phyloP scores from a whole-genome alignment of 2,329 filamentous ascomycete species.

The Aspergillus sp. region DNA sequence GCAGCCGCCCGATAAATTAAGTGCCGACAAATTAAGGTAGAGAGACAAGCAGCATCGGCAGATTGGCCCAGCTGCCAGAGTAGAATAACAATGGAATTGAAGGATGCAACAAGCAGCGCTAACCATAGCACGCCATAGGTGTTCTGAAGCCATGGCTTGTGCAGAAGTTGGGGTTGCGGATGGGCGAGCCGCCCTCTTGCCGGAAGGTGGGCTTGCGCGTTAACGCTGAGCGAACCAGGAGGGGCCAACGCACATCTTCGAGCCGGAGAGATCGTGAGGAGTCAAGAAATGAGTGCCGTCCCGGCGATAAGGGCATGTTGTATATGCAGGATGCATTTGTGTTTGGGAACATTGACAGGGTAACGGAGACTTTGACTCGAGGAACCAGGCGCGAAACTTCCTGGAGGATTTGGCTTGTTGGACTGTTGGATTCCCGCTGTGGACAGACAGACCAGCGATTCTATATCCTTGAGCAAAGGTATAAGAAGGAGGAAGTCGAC shows the following conservation, averaged over 20 bases:
- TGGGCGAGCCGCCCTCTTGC: constrained; percentile 22
- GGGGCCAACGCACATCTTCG: not conserved
- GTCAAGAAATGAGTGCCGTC: constrained; percentile 5
- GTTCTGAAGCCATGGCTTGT: not conserved
- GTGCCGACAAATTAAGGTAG: not conserved
- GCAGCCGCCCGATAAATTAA: constrained; percentile 15
- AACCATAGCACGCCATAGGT: constrained; percentile 4
- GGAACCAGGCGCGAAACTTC: not conserved
- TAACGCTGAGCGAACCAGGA: constrained; percentile 22
- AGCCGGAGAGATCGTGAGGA: constrained; percentile 8
- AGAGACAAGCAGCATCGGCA: constrained; percentile 14
- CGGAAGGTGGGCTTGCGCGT: constrained; percentile 19
- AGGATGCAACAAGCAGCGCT: constrained; percentile 12
- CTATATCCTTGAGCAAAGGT: not conserved
- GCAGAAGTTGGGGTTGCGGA: constrained; percentile 5
- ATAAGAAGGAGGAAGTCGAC: constrained; percentile 1
- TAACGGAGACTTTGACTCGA: not conserved
- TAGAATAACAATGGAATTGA: constrained; percentile 15
- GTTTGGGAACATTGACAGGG: not conserved
- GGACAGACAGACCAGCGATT: not conserved
- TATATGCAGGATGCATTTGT: not conserved
- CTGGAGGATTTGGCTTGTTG: not conserved
- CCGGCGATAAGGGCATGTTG: not conserved
- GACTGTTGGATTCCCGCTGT: not conserved
- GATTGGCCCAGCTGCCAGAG: constrained; percentile 9